Percentiles rank a stretch among this genome's conserved stretches.
These are phyloP conservation scores for Geosmithia putterillii DNA, from an alignment of 2,329 filamentous ascomycete species.

Conservation along the genomic window DNA sequence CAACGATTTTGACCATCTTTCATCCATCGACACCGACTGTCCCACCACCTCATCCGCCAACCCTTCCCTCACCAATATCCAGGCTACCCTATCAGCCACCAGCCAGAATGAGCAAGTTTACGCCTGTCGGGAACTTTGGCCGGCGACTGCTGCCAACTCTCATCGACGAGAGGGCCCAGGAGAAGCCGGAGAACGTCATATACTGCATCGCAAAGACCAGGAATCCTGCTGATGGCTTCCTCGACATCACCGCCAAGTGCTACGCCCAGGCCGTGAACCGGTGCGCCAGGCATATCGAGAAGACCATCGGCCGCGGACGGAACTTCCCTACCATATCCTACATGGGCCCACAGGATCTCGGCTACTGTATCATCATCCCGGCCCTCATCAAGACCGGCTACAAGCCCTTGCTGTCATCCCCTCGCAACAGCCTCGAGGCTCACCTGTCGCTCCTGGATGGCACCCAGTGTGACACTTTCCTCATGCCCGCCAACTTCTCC, in stretches of 20 bases:
- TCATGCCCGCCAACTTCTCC: slow-evolving; percentile 10
- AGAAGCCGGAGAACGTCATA: slow-evolving; percentile 8
- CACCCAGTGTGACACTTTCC: slow-evolving; percentile 11
- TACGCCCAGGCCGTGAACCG: slow-evolving; percentile 18
- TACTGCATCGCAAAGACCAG: slow-evolving; percentile 21
- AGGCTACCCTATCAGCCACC: too few relatives aligned
- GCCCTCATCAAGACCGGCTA: slow-evolving; percentile 30
- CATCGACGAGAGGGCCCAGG: background rate
- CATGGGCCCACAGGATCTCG: slow-evolving; percentile 21
- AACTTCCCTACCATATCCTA: slow-evolving; percentile 21
- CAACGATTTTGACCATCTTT: too few relatives aligned
- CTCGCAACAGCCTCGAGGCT: slow-evolving; percentile 15
- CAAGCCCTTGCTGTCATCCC: slow-evolving; percentile 19
- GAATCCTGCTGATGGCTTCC: slow-evolving; percentile 12
- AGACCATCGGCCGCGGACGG: slow-evolving; percentile 12
- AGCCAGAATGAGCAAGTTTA: background rate
- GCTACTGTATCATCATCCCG: slow-evolving; percentile 21
- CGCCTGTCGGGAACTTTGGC: background rate
- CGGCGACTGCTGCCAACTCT: background rate
- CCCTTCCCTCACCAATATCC: background rate
- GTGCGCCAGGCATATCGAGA: slow-evolving; percentile 16
- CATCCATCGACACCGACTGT: too few relatives aligned
- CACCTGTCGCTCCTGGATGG: slow-evolving; percentile 13
- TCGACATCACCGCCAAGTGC: slow-evolving; percentile 11
- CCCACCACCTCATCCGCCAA: too few relatives aligned